Conservation (phyloP, 208 protist species). For the Wallacemonas rigidus region DNA sequence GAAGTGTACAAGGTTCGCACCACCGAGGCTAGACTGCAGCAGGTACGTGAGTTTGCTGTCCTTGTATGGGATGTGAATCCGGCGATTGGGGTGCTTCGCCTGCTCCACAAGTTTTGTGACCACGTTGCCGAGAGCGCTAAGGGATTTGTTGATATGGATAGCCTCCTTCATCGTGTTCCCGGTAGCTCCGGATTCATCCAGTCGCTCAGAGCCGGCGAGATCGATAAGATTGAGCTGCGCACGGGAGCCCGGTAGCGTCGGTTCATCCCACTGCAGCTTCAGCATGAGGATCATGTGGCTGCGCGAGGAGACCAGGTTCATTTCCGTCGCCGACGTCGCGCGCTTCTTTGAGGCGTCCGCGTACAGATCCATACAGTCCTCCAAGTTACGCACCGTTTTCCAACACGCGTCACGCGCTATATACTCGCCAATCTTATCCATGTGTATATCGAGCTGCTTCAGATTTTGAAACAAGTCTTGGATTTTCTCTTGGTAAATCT, state of each 20-base stretch:
- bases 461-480: slow-evolving; percentile 82
- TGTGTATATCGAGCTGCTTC: slow-evolving; percentile 88
- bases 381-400: slow-evolving; percentile 51
- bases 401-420: slow-evolving; percentile 85
- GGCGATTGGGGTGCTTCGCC: slow-evolving; percentile 69
- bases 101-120: slow-evolving; percentile 91
- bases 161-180: slow-evolving; percentile 92
- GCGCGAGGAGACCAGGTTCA: slow-evolving; percentile 91
- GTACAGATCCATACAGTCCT: slow-evolving; percentile 87
- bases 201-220: slow-evolving; percentile 92
- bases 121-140: slow-evolving; percentile 94
- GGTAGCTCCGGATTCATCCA: slow-evolving; percentile 82
- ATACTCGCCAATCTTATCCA: slow-evolving; percentile 88
- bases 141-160: slow-evolving; percentile 94
- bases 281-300: slow-evolving; percentile 92
- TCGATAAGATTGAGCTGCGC: slow-evolving; percentile 94
- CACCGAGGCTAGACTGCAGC: slow-evolving; percentile 89
- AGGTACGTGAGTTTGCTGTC: slow-evolving; percentile 94
- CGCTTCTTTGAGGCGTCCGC: slow-evolving; percentile 69
- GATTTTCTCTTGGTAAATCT: slow-evolving; percentile 92
- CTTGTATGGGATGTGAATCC: slow-evolving; percentile 92
- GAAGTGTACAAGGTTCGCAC: slow-evolving; percentile 89
- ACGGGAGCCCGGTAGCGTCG: slow-evolving; percentile 75
- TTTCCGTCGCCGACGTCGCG: slow-evolving; percentile 81
- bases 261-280: slow-evolving; percentile 90